Percentiles rank a stretch among this genome's conserved stretches.
These are phyloP conservation scores for Diaporthe ilicicola DNA, from an alignment of 2,329 filamentous ascomycete genomes.

Conservation along the genomic window DNA sequence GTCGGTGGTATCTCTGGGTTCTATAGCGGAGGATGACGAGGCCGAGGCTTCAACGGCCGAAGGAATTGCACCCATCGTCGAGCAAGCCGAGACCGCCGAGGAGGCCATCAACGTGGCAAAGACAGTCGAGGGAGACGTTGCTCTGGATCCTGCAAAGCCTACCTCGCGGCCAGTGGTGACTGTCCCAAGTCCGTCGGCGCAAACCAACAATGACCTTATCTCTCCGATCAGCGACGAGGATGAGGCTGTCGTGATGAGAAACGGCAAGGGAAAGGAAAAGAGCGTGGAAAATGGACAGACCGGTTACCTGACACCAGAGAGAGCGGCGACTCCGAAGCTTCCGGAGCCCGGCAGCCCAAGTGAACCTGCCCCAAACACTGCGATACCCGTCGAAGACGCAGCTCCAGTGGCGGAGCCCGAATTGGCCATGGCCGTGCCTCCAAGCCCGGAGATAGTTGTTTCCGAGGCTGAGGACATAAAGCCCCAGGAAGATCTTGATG, in stretches of 20 bases:
- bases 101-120: conserved; percentile 35
- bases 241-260: conserved; percentile 48
- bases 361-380: conserved; percentile 25
- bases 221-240: conserved; percentile 48
- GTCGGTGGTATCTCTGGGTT: conserved; percentile 51
- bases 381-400: not conserved
- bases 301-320: conserved; percentile 25
- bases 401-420: not conserved
- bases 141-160: conserved; percentile 42
- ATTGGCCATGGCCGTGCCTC: not conserved
- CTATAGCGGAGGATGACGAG: conserved; percentile 52
- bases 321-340: not conserved
- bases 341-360: conserved; percentile 19
- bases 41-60: conserved; percentile 30
- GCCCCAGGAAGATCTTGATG: conserved; percentile 12
- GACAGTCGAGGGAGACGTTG: conserved; percentile 35
- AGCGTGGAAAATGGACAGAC: conserved; percentile 20
- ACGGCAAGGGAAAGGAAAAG: conserved; percentile 35
- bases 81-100: conserved; percentile 38
- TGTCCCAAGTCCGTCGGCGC: conserved; percentile 28
- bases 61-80: conserved; percentile 36
- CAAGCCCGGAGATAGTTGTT: conserved; percentile 27
- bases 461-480: conserved; percentile 19
- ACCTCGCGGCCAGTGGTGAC: conserved; percentile 29
- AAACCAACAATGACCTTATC: conserved; percentile 35